Base-by-base conservation (phyloP, 164 flowering plant genomes). In the Vitis riparia region DNA sequence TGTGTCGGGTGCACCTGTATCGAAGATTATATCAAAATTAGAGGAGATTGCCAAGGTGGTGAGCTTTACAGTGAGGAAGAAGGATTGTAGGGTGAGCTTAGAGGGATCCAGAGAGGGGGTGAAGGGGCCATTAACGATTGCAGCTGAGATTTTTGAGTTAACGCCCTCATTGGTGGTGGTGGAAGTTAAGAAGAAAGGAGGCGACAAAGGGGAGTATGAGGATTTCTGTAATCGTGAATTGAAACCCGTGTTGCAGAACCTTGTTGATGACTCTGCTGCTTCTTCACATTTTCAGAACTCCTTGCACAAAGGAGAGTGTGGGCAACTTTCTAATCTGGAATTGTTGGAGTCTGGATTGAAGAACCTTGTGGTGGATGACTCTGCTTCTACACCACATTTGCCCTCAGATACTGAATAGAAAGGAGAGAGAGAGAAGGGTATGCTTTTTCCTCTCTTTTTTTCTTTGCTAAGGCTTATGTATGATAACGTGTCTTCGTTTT, bases 101-200 rank as follows among this genome's bases (percentile, higher is more conserved):
- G 96, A 93, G 63, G 97, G 97, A 8, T 70, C 88, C 0, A 82
- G 88, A 59, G 88, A 90, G 50, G 94, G 97, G 1, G 90, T 75
- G 58, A 91, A 84, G 66, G 98, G 97, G 17, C 91, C 93, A 1
- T 77, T 93, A 69, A 82, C 91, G 5, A 86, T 93, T 63, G 92
- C 90, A 1, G 94, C 89, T 0, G 98, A 93, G 87, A 87, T 93
- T 73, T 93, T 90, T 58, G 98, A 93, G 70, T 70, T 93, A 53
- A 93, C 98, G 2, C 97, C 95, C 0, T 73, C 84, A 0, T 73
- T 93, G 72, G 85, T 86, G n/a, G 90, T 93, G 50, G 88, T 93
- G 69, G 98, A 93, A 76, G 92, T 93, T 65, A 91, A 81, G 92
- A 91, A 87, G 85, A 90, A 89, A 77, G 92, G 80, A 47, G 98